Base-by-base conservation (phyloP, 805 yeast genomes). In the Candida anglica region DNA sequence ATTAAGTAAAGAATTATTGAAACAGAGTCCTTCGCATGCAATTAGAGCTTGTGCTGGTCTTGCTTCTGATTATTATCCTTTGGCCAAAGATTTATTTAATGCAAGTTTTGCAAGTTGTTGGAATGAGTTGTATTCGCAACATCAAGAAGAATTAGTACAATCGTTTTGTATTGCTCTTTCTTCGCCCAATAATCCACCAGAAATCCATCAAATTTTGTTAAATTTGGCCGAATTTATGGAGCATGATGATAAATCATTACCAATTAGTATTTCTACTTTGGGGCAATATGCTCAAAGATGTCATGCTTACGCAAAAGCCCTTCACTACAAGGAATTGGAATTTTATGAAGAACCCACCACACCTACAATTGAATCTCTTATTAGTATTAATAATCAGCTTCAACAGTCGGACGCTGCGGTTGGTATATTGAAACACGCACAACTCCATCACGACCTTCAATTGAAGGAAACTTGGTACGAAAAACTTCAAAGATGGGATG, bases 391-490 rank as follows among this genome's bases (percentile, higher is more conserved):
- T 56, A 93, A 91, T 50, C 96, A 88, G 50, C 63, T 93, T 14
- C 98, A 93, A 48, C 98, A 94, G 54, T 81, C 95, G 0, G 99
- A 93, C 61, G 96, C 99, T 0, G 98, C 98, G 0, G 86, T 91
- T 36, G 99, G 99, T 42, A 89, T 93, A 36, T 69, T 93, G 46
- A 91, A 88, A 50, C 94, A 89, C 59, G 96, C 97, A 1, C 95
- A 87, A 54, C 79, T 84, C 40, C 91, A 86, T 42, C 95, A 91
- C 50, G 87, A 83, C 37, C 65, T 93, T 28, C 96, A 89, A 57
- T 71, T 94, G 40, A 91, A 89, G 51, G 98, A 93, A 58, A 86
- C 96, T 0, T 93, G 98, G 98, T 93, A 86, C 50, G 98, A 93
- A 56, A 93, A 91, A 53, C 65, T 93, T 27, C 97, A 88, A 52